A percentile compares a stretch with the other conserved stretches of the same genome.
phyloP scores from a whole-genome alignment of 2,329 filamentous ascomycete genomes.

The Epichloe gansuensis region DNA sequence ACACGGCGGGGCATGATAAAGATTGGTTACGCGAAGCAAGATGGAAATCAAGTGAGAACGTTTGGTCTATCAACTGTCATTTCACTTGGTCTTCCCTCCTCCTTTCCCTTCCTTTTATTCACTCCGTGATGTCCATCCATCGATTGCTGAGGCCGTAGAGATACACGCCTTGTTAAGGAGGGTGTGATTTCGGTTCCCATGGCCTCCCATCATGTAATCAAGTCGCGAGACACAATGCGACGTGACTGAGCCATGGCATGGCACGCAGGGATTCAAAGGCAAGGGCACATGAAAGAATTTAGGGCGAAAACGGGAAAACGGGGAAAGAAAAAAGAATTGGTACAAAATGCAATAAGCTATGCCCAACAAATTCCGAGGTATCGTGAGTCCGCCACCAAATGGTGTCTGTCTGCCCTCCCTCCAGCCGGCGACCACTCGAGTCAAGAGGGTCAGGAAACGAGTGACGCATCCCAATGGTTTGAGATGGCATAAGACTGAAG shows the following conservation, averaged over 20 bases:
- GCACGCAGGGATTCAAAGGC: neutral
- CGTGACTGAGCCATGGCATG: neutral
- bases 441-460: neutral
- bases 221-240: neutral
- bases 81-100: neutral
- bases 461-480: neutral
- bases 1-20: neutral
- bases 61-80: neutral
- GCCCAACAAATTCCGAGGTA: conserved; percentile 5
- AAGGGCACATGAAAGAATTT: neutral
- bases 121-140: neutral
- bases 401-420: neutral
- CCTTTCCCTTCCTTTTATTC: neutral
- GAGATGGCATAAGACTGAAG: neutral
- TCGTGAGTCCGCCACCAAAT: neutral
- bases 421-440: neutral
- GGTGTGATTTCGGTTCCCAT: neutral
- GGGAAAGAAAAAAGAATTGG: neutral
- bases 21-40: neutral
- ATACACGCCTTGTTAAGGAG: neutral
- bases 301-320: neutral
- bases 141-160: neutral
- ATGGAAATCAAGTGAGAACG: neutral
- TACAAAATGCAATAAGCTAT: conserved; percentile 3
- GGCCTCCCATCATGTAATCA: neutral